Conservation (phyloP, 2,329 filamentous ascomycete species). For the Diaporthe capsici region DNA sequence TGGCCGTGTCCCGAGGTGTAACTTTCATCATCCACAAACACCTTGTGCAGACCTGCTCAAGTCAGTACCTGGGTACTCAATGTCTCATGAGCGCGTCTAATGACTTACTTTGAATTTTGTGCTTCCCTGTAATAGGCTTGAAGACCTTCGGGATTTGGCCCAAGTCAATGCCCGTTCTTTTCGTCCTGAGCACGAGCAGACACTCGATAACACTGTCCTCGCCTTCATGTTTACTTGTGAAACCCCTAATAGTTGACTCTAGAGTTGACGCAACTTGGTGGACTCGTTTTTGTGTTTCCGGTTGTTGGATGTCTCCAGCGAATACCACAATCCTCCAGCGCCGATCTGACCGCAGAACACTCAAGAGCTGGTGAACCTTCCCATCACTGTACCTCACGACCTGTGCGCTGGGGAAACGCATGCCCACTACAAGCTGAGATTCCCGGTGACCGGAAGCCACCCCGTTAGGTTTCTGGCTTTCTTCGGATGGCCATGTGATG, state of each 20-base stretch:
- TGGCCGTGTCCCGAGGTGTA: slow-evolving; percentile 69
- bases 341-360: slow-evolving; percentile 58
- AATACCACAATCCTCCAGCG: slow-evolving; percentile 48
- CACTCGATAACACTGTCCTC: slow-evolving; percentile 70
- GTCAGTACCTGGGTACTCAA: background rate
- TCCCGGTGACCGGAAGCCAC: background rate
- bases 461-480: background rate
- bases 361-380: slow-evolving; percentile 56
- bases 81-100: background rate
- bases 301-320: slow-evolving; percentile 33
- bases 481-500: slow-evolving; percentile 53
- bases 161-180: slow-evolving; percentile 63
- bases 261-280: slow-evolving; percentile 33
- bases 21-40: slow-evolving; percentile 69
- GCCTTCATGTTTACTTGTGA: slow-evolving; percentile 59
- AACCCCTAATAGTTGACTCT: slow-evolving; percentile 50
- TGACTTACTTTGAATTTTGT: slow-evolving; percentile 64
- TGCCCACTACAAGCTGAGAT: slow-evolving; percentile 36
- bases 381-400: slow-evolving; percentile 68
- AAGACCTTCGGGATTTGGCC: slow-evolving; percentile 69
- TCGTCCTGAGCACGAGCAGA: slow-evolving; percentile 66
- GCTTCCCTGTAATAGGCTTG: slow-evolving; percentile 68
- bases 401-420: slow-evolving; percentile 56
- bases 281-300: background rate
- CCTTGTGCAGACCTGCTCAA: slow-evolving; percentile 67